Evolutionary conservation across 176 grass and related monocot genomes (phyloP), one percentile per base, ranked within the genome.

Genomic region (Oryza australiensis): DNA sequence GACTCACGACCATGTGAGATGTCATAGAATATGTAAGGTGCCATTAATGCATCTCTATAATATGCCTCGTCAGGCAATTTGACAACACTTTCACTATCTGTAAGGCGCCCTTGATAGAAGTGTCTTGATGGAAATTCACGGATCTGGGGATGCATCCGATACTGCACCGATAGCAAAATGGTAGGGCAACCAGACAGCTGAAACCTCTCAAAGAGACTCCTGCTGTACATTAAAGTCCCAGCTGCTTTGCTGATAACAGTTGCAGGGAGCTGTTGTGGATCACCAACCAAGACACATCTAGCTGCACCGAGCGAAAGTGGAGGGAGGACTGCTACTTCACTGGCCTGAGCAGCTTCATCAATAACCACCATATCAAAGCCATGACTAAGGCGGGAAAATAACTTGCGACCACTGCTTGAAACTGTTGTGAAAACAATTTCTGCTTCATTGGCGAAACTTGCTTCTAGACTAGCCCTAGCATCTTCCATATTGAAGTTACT

Each of bases 401-500:
- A 85, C 73, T 92, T 99, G 18, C 97, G 91, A 11, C 97, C 97
- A 27, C 93, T 95, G 76, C 97, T 99, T 37, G 97, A 99, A 41
- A 99, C 97, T 20, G 97, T 99, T 73, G 97, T 99, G 75, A 99
- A 99, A 83, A 99, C 97, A 85, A 99, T 99, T 86, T 99, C 97
- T 64, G 97, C 97, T 90, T 99, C 97, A 12, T 99, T 99, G 22
- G 97, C 93, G 48, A 99, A 99, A 79, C 93, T 99, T 68, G 93
- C 97, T 90, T 99, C 97, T 38, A 99, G 84, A 48, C 84, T 96
- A 74, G 93, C 89, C 79, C 97, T 92, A 77, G 89, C 91, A 84
- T 99, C 97, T 86, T 99, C 97, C 80, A 96, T 48, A 85, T 96
- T 99, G 78, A 99, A 99, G 88, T 62, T 99, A 66, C 87, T 76